Conservation (phyloP, 768 basidiomycete species). For the Psilocybe subaeruginosa region DNA sequence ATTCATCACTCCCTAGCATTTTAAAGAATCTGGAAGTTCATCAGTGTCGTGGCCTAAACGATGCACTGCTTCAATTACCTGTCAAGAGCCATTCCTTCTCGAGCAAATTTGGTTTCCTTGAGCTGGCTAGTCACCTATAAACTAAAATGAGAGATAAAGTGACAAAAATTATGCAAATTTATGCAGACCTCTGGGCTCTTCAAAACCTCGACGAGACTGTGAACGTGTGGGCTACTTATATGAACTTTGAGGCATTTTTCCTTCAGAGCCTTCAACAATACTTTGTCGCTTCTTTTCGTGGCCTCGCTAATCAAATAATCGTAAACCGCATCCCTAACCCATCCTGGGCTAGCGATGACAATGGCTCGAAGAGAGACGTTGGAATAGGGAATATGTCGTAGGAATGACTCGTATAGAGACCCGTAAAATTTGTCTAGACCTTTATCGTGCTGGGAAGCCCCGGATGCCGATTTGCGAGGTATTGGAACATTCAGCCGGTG, state of each 20-base stretch:
- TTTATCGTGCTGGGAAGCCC: conserved; percentile 89
- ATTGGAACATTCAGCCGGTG: conserved; percentile 89
- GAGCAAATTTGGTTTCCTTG: conserved; percentile 95
- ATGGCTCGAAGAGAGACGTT: conserved; percentile 79
- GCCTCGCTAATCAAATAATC: conserved; percentile 87
- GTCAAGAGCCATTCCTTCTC: conserved; percentile 90
- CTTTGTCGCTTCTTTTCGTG: conserved; percentile 77
- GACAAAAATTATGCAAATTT: not conserved
- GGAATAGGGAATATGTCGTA: conserved; percentile 88
- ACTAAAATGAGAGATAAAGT: not conserved
- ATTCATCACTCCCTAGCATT: conserved; percentile 93
- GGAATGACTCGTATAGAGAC: conserved; percentile 83
- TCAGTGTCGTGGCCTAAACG: conserved; percentile 3
- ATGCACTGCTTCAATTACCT: conserved; percentile 47
- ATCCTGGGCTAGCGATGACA: conserved; percentile 96
- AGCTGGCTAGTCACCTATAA: conserved; percentile 70
- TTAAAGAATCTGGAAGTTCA: conserved; percentile 82
- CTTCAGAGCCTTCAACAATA: conserved; percentile 70
- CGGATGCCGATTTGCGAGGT: conserved; percentile 88
- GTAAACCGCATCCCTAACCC: conserved; percentile 88
- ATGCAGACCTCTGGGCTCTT: conserved; percentile 86
- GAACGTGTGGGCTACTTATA: conserved; percentile 91
- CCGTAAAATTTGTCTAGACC: conserved; percentile 83
- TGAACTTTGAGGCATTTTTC: conserved; percentile 92
- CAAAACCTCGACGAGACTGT: conserved; percentile 91